These are phyloP conservation scores for Nemania sp. DNA, from an alignment of 2,329 filamentous ascomycete species.

Conservation along the genomic window DNA sequence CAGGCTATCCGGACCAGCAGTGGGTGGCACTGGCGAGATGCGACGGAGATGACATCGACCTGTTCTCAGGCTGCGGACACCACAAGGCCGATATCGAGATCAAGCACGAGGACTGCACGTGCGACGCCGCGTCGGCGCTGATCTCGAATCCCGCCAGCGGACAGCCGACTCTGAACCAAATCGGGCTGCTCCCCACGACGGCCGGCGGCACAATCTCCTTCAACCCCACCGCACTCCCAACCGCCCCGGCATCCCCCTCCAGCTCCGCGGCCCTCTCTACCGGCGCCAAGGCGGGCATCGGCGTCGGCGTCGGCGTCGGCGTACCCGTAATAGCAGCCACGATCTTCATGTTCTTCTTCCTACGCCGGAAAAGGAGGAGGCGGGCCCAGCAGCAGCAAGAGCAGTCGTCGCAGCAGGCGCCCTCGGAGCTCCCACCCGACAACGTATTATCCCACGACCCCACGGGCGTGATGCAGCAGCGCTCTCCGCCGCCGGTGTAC, in stretches of 20 bases:
- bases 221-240: conserved; percentile 33
- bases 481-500: conserved; percentile 25
- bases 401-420: neutral
- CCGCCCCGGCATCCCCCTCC: conserved; percentile 17
- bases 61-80: conserved; percentile 34
- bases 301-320: conserved; percentile 32
- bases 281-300: conserved; percentile 30
- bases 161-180: conserved; percentile 30
- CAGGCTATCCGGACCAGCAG: conserved; percentile 33
- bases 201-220: conserved; percentile 35
- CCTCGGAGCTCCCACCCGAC: conserved; percentile 17
- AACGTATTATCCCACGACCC: conserved; percentile 8
- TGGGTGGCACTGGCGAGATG: conserved; percentile 36
- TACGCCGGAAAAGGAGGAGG: conserved; percentile 25
- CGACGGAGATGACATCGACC: conserved; percentile 32
- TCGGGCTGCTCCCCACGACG: conserved; percentile 32
- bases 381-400: conserved; percentile 5
- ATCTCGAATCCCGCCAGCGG: conserved; percentile 32
- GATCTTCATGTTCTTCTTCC: conserved; percentile 24
- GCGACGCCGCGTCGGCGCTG: conserved; percentile 30
- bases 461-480: conserved; percentile 10
- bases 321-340: conserved; percentile 25
- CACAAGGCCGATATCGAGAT: conserved; percentile 28
- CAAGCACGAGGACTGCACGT: conserved; percentile 34
- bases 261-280: conserved; percentile 22